Evolutionary conservation across 2,329 filamentous ascomycete genomes (phyloP).

Genomic region (Aspergillaceae sp.): DNA sequence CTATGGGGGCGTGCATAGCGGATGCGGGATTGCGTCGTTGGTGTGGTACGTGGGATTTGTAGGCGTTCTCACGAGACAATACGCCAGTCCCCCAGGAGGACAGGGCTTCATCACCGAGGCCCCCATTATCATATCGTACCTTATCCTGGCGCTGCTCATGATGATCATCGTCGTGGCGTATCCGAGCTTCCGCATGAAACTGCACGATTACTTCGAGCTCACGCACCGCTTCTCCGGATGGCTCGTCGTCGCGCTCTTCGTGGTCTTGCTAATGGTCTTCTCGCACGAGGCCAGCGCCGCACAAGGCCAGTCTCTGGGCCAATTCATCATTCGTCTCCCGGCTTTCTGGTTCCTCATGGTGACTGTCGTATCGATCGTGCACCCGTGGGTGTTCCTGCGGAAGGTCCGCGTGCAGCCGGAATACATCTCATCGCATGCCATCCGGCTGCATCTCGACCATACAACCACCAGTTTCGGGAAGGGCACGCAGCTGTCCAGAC

Average conservation of each 20-base stretch:
- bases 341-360: conserved; percentile 60
- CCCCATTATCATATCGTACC: conserved; percentile 48
- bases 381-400: conserved; percentile 66
- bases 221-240: conserved; percentile 68
- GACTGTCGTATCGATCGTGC: conserved; percentile 57
- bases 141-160: conserved; percentile 51
- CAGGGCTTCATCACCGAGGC: conserved; percentile 20
- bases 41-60: conserved; percentile 40
- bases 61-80: conserved; percentile 26
- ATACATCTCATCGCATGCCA: conserved; percentile 61
- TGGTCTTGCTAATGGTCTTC: conserved; percentile 53
- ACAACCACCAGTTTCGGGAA: conserved; percentile 50
- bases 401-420: conserved; percentile 58
- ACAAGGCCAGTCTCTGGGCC: conserved; percentile 26
- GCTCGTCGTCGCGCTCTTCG: conserved; percentile 57
- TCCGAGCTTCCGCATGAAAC: conserved; percentile 52
- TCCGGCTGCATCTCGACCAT: conserved; percentile 62
- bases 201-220: conserved; percentile 62
- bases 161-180: conserved; percentile 55
- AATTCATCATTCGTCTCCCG: conserved; percentile 39
- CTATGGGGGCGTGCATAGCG: conserved; percentile 48
- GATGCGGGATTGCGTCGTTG: conserved; percentile 41
- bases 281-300: conserved; percentile 36
- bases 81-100: conserved; percentile 17
- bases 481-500: conserved; percentile 52